Base-by-base conservation (phyloP, 345 rosid genomes). In the Kandelia obovata region DNA sequence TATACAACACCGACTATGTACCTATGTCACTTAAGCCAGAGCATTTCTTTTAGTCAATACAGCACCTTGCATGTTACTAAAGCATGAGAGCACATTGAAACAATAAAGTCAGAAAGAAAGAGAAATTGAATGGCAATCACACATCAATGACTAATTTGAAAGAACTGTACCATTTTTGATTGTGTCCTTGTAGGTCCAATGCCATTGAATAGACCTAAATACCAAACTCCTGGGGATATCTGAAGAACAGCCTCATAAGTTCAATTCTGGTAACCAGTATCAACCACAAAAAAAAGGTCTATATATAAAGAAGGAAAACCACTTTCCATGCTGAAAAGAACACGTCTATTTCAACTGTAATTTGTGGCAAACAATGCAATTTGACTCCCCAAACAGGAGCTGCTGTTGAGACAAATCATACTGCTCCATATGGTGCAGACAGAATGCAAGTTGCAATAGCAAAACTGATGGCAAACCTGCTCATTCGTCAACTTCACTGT, bases 201-300 rank as follows among this genome's bases (percentile, higher is more conserved):
- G 49, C 98, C 98, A 30, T 94, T 94, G 73, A 94, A 94, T 77
- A 91, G 89, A 70, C 97, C 97, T 63, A 91, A 79, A 74, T 89
- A 94, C 90, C 90, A 89, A 71, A 83, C 89, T 75, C 98, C 95
- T 9, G 96, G 83, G 68, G 92, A 79, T 80, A 91, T 85, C 97
- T 94, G 85, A 73, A 74, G 27, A 80, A 68, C 13, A 76, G 20
- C 16, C 21, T 55, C 37, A 43, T 58, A 30, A 78, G 69, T 49
- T 61, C 53, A 71, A 37, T 32, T 32, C 53, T 61, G 61, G 32
- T 13, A 32, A 34, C 52, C 31, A 46, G 59, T 55, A 58, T 32
- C 26, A 63, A 30, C 58, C 21, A 66, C 15, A 58, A 49, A 53
- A 58, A 47, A 46, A 55, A n/a, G 60, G 30, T 25, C 59, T 31